These are phyloP conservation scores for Monosporascus sp. DNA, from an alignment of 2,329 filamentous ascomycete genomes.

Conservation along the genomic window DNA sequence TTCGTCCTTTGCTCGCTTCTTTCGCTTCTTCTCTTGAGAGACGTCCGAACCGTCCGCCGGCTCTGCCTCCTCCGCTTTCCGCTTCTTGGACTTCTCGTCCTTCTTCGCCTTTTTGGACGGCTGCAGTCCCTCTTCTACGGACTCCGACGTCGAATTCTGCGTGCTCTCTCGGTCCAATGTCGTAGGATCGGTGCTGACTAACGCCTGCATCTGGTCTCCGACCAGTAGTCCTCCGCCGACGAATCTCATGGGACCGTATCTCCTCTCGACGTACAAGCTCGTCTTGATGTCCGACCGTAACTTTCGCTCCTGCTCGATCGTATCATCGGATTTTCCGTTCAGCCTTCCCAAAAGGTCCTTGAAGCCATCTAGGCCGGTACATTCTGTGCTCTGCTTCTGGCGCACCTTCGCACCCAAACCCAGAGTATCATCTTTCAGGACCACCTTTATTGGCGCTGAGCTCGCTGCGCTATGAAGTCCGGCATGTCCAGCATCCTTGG, in stretches of 20 bases:
- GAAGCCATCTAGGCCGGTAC: conserved; percentile 82
- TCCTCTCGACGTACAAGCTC: conserved; percentile 66
- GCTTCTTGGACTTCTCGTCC: conserved; percentile 38
- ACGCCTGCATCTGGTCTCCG: conserved; percentile 49
- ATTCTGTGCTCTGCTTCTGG: conserved; percentile 65
- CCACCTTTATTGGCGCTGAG: conserved; percentile 77
- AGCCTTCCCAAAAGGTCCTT: conserved; percentile 80
- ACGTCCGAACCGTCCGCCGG: conserved; percentile 28
- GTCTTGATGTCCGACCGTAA: conserved; percentile 65
- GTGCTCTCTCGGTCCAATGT: conserved; percentile 1
- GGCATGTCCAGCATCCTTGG: conserved; percentile 67
- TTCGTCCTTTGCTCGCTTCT: conserved; percentile 26
- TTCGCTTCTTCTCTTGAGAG: conserved; percentile 30
- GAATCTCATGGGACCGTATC: conserved; percentile 78
- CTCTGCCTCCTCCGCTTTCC: conserved; percentile 30
- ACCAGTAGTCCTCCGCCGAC: conserved; percentile 73
- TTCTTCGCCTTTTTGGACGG: conserved; percentile 30
- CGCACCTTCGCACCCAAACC: conserved; percentile 71
- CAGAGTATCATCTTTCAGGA: conserved; percentile 84
- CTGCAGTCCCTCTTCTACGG: conserved; percentile 12
- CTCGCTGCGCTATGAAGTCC: conserved; percentile 74
- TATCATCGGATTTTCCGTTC: conserved; percentile 78
- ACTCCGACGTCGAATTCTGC: conserved; percentile 16
- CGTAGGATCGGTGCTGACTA: conserved; percentile 22
- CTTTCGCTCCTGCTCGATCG: conserved; percentile 64